These are phyloP conservation scores for Ceriops tagal DNA, from an alignment of 345 rosid species.

Conservation along the genomic window DNA sequence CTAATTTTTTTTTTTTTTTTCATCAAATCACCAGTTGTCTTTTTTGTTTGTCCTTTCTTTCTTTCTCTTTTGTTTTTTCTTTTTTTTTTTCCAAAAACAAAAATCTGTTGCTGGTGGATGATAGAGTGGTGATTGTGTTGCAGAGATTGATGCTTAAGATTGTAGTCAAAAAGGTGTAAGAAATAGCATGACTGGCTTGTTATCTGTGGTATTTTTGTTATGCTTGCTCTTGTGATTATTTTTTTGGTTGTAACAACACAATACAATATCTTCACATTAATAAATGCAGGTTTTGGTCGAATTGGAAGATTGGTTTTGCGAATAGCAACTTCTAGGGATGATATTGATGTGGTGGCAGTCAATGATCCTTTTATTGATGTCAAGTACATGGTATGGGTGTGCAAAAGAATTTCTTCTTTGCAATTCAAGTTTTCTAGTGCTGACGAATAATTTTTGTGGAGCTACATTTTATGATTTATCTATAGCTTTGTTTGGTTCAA, in stretches of 20 bases:
- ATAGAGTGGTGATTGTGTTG: too few species aligned
- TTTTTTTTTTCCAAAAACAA: too few species aligned
- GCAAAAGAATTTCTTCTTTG: neutral
- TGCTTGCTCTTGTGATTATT: too few species aligned
- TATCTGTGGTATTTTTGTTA: neutral
- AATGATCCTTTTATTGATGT: slow-evolving; percentile 96
- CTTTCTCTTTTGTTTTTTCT: too few species aligned
- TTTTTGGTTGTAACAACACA: neutral
- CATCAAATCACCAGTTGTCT: neutral
- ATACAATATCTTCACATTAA: neutral
- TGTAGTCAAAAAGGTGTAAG: neutral
- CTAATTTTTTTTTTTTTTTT: neutral
- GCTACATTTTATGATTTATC: too few species aligned
- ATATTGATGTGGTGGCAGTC: slow-evolving; percentile 82
- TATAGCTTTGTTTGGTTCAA: too few species aligned
- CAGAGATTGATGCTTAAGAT: too few species aligned
- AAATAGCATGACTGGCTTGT: neutral
- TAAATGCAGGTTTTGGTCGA: slow-evolving; percentile 89
- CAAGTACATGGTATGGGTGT: slow-evolving; percentile 76
- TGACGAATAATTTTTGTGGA: too few species aligned
- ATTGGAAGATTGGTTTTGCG: slow-evolving; percentile 95
- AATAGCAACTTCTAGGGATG: slow-evolving; percentile 84
- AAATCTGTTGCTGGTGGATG: too few species aligned
- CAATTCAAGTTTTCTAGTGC: neutral
- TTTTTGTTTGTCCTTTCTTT: neutral